phyloP scores from a whole-genome alignment of 2,329 filamentous ascomycete species.

The Ceratocystis variospora region DNA sequence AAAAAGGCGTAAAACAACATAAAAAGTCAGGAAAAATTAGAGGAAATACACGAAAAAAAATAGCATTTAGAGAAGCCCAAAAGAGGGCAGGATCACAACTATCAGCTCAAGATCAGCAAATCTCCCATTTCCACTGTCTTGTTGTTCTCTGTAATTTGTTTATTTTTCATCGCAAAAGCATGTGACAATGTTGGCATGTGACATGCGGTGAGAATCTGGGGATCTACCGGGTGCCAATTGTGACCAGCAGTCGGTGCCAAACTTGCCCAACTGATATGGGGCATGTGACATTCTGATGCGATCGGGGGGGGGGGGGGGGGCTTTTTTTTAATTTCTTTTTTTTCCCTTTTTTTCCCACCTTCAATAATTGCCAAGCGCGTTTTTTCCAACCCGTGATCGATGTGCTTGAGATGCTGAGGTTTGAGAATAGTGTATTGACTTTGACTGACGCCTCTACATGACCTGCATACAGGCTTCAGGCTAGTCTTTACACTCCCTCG shows the following conservation, averaged over 20 bases:
- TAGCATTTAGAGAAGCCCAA: not conserved
- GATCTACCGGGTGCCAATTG: not conserved
- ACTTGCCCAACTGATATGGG: not conserved
- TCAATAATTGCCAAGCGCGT: too few species aligned
- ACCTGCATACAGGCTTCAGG: too few species aligned
- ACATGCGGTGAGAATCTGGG: conserved; percentile 3
- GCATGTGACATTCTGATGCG: not conserved
- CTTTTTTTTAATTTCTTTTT: too few species aligned
- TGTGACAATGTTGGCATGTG: conserved; percentile 8
- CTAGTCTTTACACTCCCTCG: too few species aligned
- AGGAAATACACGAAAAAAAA: not conserved
- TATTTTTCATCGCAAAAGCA: conserved; percentile 8
- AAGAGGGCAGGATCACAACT: not conserved
- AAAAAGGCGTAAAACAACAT: not conserved
- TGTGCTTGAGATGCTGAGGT: too few species aligned
- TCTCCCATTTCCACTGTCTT: not conserved
- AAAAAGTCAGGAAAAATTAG: not conserved
- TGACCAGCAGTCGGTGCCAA: not conserved
- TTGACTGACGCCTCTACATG: too few species aligned
- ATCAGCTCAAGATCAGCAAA: not conserved
- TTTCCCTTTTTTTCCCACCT: too few species aligned
- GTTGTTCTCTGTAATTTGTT: not conserved
- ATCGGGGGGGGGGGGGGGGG: not conserved
- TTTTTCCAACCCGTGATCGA: too few species aligned
- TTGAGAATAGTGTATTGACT: too few species aligned